These are phyloP conservation scores for Fusarium sp. DNA, from an alignment of 2,329 filamentous ascomycete species.

Conservation along the genomic window DNA sequence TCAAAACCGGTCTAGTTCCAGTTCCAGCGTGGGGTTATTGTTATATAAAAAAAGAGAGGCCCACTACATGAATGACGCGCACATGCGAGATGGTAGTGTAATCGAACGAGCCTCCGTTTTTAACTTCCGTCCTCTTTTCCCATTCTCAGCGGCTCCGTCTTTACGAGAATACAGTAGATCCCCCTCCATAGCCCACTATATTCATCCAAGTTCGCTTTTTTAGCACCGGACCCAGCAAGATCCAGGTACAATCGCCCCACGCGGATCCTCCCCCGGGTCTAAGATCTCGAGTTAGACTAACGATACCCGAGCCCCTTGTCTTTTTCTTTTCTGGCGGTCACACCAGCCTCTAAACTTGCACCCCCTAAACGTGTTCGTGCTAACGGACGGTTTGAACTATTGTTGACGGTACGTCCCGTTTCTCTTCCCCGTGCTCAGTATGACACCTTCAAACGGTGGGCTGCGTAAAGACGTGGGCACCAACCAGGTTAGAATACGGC, in stretches of 20 bases:
- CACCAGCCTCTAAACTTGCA: too few species aligned
- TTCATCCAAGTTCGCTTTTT: not conserved
- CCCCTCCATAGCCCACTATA: not conserved
- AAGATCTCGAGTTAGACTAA: slow-evolving; percentile 5
- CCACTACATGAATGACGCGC: slow-evolving; percentile 39
- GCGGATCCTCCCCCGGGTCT: slow-evolving; percentile 11
- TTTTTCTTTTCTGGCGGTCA: not conserved
- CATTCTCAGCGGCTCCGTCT: slow-evolving; percentile 1
- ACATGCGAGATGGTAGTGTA: slow-evolving; percentile 42
- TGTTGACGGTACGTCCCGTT: slow-evolving; percentile 3
- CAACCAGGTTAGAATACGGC: slow-evolving; percentile 22
- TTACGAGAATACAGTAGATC: slow-evolving; percentile 31
- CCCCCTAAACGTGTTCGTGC: slow-evolving; percentile 2
- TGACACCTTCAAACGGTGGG: slow-evolving; percentile 35
- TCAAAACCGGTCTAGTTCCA: not conserved
- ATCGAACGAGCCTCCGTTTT: slow-evolving; percentile 19
- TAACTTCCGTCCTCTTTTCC: not conserved
- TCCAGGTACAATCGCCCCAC: slow-evolving; percentile 39
- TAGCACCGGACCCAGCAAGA: slow-evolving; percentile 1
- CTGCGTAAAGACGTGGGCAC: slow-evolving; percentile 11
- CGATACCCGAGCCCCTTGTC: slow-evolving; percentile 23
- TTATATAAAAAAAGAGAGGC: not conserved
- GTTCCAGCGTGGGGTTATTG: slow-evolving; percentile 8
- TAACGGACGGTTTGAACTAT: not conserved
- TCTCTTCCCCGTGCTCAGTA: slow-evolving; percentile 13